phyloP scores from a whole-genome alignment of 805 yeast species.

The Geotrichum ghanense region DNA sequence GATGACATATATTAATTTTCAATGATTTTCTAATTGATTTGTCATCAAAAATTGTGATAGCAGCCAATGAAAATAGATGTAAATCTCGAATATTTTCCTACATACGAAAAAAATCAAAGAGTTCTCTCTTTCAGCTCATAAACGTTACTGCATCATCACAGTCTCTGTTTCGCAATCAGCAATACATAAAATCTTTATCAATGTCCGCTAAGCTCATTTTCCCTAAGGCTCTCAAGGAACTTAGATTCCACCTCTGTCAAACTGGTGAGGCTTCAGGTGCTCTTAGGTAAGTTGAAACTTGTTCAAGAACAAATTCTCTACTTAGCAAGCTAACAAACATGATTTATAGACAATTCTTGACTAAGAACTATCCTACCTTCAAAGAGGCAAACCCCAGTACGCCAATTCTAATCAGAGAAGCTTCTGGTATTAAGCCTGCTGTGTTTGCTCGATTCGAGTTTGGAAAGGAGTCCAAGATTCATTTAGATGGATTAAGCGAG shows the following conservation, averaged over 20 bases:
- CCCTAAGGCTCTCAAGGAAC: slow-evolving; percentile 52
- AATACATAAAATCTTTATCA: background rate
- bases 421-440: slow-evolving; percentile 59
- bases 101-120: too few relatives aligned
- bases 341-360: slow-evolving; percentile 43
- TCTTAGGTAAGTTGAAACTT: slow-evolving; percentile 33
- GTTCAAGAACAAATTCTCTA: background rate
- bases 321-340: background rate
- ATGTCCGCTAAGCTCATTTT: slow-evolving; percentile 27
- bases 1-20: too few relatives aligned
- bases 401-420: slow-evolving; percentile 72
- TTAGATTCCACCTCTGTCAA: slow-evolving; percentile 73
- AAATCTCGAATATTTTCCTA: too few relatives aligned
- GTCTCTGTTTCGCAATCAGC: too few relatives aligned
- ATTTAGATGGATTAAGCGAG: slow-evolving; percentile 36
- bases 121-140: too few relatives aligned
- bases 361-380: slow-evolving; percentile 53
- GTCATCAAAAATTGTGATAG: too few relatives aligned
- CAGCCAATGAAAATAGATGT: too few relatives aligned
- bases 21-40: too few relatives aligned
- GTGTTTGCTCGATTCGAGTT: slow-evolving; percentile 58
- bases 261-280: slow-evolving; percentile 62
- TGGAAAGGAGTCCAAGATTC: slow-evolving; percentile 33
- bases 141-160: too few relatives aligned
- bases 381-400: slow-evolving; percentile 50